Conservation (phyloP, 2,329 filamentous ascomycete species). For the Sporothrix humicola region DNA sequence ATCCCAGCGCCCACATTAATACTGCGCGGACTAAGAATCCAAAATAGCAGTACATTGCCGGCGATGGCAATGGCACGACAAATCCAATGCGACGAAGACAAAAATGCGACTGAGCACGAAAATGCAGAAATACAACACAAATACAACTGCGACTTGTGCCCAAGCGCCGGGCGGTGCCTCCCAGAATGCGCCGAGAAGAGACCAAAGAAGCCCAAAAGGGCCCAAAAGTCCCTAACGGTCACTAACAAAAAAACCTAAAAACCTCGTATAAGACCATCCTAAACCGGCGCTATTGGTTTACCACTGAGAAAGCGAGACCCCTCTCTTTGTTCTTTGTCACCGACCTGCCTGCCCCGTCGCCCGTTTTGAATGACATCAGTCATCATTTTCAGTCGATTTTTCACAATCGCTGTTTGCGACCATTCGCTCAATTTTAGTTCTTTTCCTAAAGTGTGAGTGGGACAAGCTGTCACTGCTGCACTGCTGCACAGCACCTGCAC, state of each 20-base stretch:
- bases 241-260: too few species aligned
- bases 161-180: not conserved
- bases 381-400: not conserved
- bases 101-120: not conserved
- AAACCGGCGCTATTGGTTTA: conserved; percentile 1
- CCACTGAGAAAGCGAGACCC: not conserved
- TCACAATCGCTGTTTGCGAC: too few species aligned
- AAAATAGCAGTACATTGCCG: conserved; percentile 1
- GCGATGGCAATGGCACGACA: not conserved
- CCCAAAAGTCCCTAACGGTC: too few species aligned
- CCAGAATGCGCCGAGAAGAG: too few species aligned
- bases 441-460: not conserved
- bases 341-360: not conserved
- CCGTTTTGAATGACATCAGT: conserved; percentile 7
- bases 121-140: not conserved
- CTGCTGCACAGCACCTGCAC: too few species aligned
- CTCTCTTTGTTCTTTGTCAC: not conserved
- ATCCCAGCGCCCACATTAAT: too few species aligned
- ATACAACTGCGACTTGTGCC: not conserved
- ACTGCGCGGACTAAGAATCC: not conserved
- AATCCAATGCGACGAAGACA: not conserved
- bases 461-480: not conserved
- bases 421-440: not conserved
- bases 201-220: too few species aligned
- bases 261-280: too few species aligned